Evolutionary conservation across 2,329 filamentous ascomycete genomes (phyloP).

Genomic region (Alternaria hordeiaustralica): DNA sequence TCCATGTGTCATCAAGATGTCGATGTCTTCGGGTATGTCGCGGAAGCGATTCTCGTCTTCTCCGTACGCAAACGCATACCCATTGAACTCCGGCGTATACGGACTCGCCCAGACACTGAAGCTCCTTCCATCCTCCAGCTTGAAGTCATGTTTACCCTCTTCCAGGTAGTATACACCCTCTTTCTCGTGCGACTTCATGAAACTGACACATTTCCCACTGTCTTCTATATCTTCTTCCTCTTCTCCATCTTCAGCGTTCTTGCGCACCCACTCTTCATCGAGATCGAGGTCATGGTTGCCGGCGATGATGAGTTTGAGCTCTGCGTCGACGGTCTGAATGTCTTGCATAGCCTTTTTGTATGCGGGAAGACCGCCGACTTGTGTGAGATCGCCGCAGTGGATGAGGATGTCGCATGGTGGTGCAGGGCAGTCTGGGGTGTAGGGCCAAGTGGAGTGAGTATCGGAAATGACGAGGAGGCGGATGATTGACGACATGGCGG

Average conservation of each 20-base stretch:
- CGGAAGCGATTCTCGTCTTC: background rate
- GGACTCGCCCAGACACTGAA: background rate
- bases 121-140: background rate
- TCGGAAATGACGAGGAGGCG: background rate
- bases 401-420: background rate
- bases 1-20: background rate
- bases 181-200: background rate
- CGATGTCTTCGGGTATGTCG: background rate
- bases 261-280: background rate
- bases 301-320: background rate
- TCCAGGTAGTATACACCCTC: background rate
- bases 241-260: background rate
- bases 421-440: background rate
- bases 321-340: background rate
- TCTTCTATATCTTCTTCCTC: background rate
- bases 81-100: background rate
- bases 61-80: background rate
- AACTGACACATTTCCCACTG: background rate
- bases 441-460: background rate
- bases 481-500: background rate
- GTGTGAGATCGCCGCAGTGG: background rate
- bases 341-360: background rate
- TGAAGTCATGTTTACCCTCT: background rate
- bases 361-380: background rate
- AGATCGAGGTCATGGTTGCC: background rate